Evolutionary conservation across 805 yeast species (phyloP), one percentile per base, ranked within the genome.

Genomic region (Isabelozyma rhagii): DNA sequence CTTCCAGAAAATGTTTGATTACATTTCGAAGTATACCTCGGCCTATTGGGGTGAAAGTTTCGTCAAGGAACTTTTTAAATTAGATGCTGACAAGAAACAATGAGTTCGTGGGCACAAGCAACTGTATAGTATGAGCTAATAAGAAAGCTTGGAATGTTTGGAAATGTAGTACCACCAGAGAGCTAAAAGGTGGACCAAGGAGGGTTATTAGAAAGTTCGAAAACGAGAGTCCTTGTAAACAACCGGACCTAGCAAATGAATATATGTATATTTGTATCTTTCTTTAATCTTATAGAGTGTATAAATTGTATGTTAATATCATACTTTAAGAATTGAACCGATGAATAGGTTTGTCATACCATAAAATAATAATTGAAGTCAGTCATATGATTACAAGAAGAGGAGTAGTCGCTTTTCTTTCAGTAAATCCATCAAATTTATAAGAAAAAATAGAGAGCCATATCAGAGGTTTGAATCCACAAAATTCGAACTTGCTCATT

Each of bases 31-130:
- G 72, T 94, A 92, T 66, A 94, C 99, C 10, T 88, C 97, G 28
- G 90, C 89, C 9, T 94, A 83, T 66, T 94, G 99, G 99, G 98
- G 98, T 47, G 96, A 91, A 67, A 88, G 85, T 59, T 94, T 94
- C 68, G 98, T 94, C 41, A 84, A 84, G 59, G 99, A 94, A 67
- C 73, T 94, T 61, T 77, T 70, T 56, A 82, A 79, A 47, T 60
- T 59, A 43, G 31, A 39, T 18, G 31, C 44, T 21, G 28, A 41
- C 25, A 41, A 41, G 25, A 41, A 41, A 27, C 36, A 21, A 21
- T 21, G 25, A 21, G 6, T 5, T 5, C 6, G 25, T 21, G 25
- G 6, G 25, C 6, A 6, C 6, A 21, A 21, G 25, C 2, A 3
- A 21, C 25, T 21, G 25, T 21, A 21, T 21, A 21, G 25, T 21